A percentile compares a stretch with the other conserved stretches of the same genome.
Conservation (phyloP, 2,329 filamentous ascomycete genomes). For the Colletotrichum paranaense region DNA sequence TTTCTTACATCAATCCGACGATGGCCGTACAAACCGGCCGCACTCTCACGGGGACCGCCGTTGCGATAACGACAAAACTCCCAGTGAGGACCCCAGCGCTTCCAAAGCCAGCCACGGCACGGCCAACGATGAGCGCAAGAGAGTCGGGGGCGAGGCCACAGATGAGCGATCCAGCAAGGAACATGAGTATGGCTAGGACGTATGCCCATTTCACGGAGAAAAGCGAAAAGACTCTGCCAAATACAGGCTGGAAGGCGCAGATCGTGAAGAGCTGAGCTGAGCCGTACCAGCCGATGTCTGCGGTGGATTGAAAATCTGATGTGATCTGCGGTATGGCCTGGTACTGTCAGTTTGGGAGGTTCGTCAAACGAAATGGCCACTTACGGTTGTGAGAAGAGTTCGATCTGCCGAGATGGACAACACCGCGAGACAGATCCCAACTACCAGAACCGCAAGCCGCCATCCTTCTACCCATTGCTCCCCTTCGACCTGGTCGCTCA, state of each 20-base stretch:
- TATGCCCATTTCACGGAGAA: constrained; percentile 50
- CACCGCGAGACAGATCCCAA: constrained; percentile 27
- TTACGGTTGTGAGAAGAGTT: constrained; percentile 23
- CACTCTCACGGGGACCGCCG: constrained; percentile 42
- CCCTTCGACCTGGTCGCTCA: neutral
- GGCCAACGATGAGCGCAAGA: constrained; percentile 20
- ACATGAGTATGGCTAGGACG: constrained; percentile 29
- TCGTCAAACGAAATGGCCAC: neutral
- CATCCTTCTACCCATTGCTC: constrained; percentile 18
- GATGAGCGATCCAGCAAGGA: constrained; percentile 20
- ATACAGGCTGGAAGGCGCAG: constrained; percentile 39
- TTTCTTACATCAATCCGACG: constrained; percentile 46
- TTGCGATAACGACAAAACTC: constrained; percentile 47
- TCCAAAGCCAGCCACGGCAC: constrained; percentile 32
- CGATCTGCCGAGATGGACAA: constrained; percentile 26
- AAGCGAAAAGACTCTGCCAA: constrained; percentile 47
- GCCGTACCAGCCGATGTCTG: constrained; percentile 61
- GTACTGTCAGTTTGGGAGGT: neutral
- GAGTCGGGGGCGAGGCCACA: constrained; percentile 30
- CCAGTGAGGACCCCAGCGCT: constrained; percentile 45
- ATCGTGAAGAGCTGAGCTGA: constrained; percentile 51
- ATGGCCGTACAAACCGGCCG: constrained; percentile 46
- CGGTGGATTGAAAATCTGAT: constrained; percentile 48
- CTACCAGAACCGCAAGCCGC: constrained; percentile 11
- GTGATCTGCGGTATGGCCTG: constrained; percentile 56